Percentiles rank a stretch among this genome's conserved stretches.
Evolutionary conservation across 1,284 basidiomycete species (phyloP).

Genomic region (Ceratobasidium sp.): DNA sequence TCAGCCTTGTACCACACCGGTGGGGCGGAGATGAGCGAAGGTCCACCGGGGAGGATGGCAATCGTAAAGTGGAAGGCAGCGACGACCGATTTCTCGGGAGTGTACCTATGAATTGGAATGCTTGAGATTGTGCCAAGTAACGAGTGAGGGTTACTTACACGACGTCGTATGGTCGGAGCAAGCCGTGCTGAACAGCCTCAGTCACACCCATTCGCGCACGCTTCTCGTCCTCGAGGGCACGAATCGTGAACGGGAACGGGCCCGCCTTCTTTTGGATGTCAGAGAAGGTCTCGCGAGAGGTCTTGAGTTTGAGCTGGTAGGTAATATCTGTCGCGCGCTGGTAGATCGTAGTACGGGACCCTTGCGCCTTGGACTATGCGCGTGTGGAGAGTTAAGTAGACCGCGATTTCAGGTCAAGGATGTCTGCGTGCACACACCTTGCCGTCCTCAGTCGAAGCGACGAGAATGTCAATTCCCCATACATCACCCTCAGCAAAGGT

Average conservation of each 20-base stretch:
- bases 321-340: constrained; percentile 89
- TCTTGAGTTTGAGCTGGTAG: constrained; percentile 98
- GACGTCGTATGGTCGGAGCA: constrained; percentile 92
- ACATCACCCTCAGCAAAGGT: constrained; percentile 96
- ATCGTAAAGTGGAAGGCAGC: constrained; percentile 97
- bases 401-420: too few relatives aligned
- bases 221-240: constrained; percentile 95
- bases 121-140: constrained; percentile 3
- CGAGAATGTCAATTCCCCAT: constrained; percentile 93
- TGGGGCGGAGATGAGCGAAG: constrained; percentile 85
- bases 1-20: constrained; percentile 95
- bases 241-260: constrained; percentile 97
- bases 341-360: constrained; percentile 92
- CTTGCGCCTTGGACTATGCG: constrained; percentile 66
- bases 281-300: constrained; percentile 92
- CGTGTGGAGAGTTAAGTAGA: too few relatives aligned
- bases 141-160: constrained; percentile 67
- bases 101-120: constrained; percentile 67
- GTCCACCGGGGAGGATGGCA: constrained; percentile 87
- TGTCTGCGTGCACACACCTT: constrained; percentile 68
- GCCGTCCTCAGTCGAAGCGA: constrained; percentile 90
- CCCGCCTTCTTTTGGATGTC: constrained; percentile 99
- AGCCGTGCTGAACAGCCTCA: constrained; percentile 93
- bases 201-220: constrained; percentile 94
- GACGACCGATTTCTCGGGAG: constrained; percentile 82